Percentiles rank a stretch among this genome's conserved stretches.
phyloP scores from a whole-genome alignment of 441 rosid genomes.

The Syzygium malaccense region DNA sequence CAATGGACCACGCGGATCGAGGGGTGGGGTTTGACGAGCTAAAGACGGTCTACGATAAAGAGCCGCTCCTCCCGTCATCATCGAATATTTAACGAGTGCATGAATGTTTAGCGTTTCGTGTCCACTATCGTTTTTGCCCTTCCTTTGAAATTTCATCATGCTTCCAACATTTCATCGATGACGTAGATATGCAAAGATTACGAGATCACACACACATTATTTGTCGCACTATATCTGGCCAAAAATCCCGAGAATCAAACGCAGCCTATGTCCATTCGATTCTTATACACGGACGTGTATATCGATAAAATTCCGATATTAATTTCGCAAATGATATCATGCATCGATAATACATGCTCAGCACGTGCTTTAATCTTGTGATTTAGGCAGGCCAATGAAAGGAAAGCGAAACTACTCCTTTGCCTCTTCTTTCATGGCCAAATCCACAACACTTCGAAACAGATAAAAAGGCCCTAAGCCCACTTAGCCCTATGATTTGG shows the following conservation, averaged over 20 bases:
- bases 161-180: neutral
- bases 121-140: neutral
- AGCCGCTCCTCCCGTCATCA: too few species aligned
- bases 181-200: neutral
- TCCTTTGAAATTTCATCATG: neutral
- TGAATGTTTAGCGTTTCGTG: neutral
- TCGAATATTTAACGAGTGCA: fast-evolving
- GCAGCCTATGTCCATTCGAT: neutral
- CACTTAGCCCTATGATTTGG: neutral
- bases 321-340: neutral
- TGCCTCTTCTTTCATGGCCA: neutral
- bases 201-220: neutral
- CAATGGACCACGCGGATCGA: too few species aligned
- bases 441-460: neutral
- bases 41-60: too few species aligned
- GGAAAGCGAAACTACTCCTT: neutral
- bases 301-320: too few species aligned
- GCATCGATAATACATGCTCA: neutral
- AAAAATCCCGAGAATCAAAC: neutral
- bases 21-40: too few species aligned
- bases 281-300: neutral
- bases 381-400: neutral
- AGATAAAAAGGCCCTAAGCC: neutral
- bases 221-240: fast-evolving
- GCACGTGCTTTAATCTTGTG: neutral